A percentile compares a stretch with the other conserved stretches of the same genome.
Conservation (phyloP, 805 yeast genomes). For the Candida caryicola region DNA sequence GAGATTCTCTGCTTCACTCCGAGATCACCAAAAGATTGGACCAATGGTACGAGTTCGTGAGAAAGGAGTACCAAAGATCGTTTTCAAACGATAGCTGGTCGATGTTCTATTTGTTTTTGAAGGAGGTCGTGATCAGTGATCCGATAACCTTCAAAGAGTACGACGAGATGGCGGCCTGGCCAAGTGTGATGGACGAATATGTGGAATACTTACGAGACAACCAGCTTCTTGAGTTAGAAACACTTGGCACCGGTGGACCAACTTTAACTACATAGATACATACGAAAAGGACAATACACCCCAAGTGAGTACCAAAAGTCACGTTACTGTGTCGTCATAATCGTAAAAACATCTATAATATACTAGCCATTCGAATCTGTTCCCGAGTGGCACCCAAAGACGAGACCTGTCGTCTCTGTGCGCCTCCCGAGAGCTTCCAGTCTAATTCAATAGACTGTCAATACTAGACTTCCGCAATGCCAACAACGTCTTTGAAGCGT, state of each 20-base stretch:
- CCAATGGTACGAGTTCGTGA: conserved; percentile 60
- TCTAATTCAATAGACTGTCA: conserved; percentile 37
- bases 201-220: conserved; percentile 53
- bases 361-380: too few relatives aligned
- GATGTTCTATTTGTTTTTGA: conserved; percentile 70
- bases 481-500: conserved; percentile 38
- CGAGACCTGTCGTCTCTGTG: too few relatives aligned
- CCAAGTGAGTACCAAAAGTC: too few relatives aligned
- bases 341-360: too few relatives aligned
- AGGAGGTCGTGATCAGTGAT: conserved; percentile 46
- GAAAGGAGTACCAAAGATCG: conserved; percentile 38
- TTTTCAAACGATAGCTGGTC: conserved; percentile 80
- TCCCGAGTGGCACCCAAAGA: too few relatives aligned
- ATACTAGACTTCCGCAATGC: conserved; percentile 41
- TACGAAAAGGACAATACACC: too few relatives aligned
- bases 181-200: conserved; percentile 79
- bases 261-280: too few relatives aligned
- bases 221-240: conserved; percentile 12
- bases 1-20: neutral
- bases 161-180: conserved; percentile 90
- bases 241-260: too few relatives aligned
- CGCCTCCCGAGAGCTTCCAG: too few relatives aligned
- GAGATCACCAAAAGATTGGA: conserved; percentile 31
- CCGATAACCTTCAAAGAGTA: conserved; percentile 51
- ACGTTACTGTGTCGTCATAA: too few relatives aligned